These are phyloP conservation scores for Arachnomyces sp. DNA, from an alignment of 2,329 filamentous ascomycete genomes.

Conservation along the genomic window DNA sequence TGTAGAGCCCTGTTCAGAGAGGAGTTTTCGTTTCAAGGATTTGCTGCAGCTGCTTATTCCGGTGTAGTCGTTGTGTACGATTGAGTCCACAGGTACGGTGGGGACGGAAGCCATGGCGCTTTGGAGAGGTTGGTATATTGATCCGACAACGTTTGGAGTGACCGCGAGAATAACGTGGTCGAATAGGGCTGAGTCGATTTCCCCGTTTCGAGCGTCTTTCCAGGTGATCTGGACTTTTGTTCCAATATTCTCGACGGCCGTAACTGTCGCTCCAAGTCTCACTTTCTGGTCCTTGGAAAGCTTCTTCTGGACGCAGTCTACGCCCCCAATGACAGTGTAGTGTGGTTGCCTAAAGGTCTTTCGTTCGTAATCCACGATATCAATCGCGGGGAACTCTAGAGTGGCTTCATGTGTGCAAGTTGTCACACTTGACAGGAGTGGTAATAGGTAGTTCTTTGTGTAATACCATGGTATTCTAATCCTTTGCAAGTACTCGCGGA, in stretches of 20 bases:
- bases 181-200: constrained; percentile 30
- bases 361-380: constrained; percentile 45
- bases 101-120: constrained; percentile 38
- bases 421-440: constrained; percentile 46
- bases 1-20: background rate
- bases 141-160: constrained; percentile 44
- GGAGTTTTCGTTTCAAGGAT: no score
- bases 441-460: constrained; percentile 43
- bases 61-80: constrained; percentile 35
- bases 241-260: constrained; percentile 12
- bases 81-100: constrained; percentile 41
- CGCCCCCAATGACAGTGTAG: constrained; percentile 44
- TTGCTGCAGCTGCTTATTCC: no score
- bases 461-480: constrained; percentile 44
- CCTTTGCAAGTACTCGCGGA: constrained; percentile 44
- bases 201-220: constrained; percentile 11
- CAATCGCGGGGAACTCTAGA: constrained; percentile 45
- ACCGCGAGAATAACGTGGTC: constrained; percentile 49
- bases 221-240: constrained; percentile 16
- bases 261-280: constrained; percentile 28
- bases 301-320: constrained; percentile 42
- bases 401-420: constrained; percentile 48
- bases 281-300: constrained; percentile 36
- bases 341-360: constrained; percentile 41
- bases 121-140: constrained; percentile 39